Conservation (phyloP, 495 filamentous ascomycete genomes). For the Penicillium manginii region DNA sequence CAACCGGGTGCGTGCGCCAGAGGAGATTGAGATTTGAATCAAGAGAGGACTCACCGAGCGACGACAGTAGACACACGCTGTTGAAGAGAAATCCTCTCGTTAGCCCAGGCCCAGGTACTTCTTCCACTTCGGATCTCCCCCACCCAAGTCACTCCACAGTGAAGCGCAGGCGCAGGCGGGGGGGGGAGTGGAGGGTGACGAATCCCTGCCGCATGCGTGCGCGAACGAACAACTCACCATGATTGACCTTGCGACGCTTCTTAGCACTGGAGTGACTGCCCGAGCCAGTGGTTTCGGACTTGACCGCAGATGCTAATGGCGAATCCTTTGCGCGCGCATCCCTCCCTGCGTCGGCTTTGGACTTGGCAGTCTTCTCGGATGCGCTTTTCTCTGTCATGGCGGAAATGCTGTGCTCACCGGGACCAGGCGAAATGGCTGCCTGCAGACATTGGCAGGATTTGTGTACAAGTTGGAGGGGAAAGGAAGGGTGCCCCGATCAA, state of each 20-base stretch:
- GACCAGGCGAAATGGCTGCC: slow-evolving; percentile 34
- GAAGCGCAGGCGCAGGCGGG: no score
- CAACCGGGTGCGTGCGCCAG: background rate
- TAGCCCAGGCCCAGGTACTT: slow-evolving; percentile 32
- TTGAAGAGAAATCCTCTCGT: slow-evolving; percentile 28
- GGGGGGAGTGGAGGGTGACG: background rate
- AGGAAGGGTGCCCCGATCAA: slow-evolving; percentile 10
- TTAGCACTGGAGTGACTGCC: slow-evolving; percentile 67
- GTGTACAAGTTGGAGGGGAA: slow-evolving; percentile 22
- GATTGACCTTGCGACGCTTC: slow-evolving; percentile 99
- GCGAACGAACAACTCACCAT: slow-evolving; percentile 68
- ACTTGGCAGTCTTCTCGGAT: slow-evolving; percentile 33
- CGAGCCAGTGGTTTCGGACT: slow-evolving; percentile 40
- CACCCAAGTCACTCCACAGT: background rate
- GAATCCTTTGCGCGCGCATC: slow-evolving; percentile 38
- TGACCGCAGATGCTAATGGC: slow-evolving; percentile 39
- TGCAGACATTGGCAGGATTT: slow-evolving; percentile 36
- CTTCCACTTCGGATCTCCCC: background rate
- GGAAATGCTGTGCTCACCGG: slow-evolving; percentile 19
- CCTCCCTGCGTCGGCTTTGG: slow-evolving; percentile 28
- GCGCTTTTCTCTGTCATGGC: slow-evolving; percentile 45
- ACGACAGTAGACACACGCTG: slow-evolving; percentile 99
- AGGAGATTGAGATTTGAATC: background rate
- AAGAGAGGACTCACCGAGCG: slow-evolving; percentile 81
- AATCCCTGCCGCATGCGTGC: slow-evolving; percentile 32